Percentiles rank a stretch among this genome's conserved stretches.
Evolutionary conservation across 2,329 filamentous ascomycete genomes (phyloP).

Genomic region (Fusarium siculi): DNA sequence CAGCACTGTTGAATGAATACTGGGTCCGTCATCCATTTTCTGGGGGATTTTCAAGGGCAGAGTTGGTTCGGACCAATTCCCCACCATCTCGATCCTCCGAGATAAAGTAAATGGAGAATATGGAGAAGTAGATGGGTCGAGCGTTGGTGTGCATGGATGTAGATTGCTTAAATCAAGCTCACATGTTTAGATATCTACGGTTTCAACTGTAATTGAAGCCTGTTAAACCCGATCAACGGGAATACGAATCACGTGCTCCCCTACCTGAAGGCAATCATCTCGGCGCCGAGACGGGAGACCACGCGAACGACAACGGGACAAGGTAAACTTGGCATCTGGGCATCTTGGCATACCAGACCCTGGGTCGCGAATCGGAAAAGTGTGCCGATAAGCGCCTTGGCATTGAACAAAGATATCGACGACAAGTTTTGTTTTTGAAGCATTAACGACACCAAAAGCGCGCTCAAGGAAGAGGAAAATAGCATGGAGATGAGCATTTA

Average conservation of each 20-base stretch:
- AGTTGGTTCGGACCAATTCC: conserved; percentile 23
- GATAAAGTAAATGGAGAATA: conserved; percentile 25
- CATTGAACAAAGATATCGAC: conserved; percentile 28
- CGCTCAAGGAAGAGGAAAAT: not conserved
- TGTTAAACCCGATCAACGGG: not conserved
- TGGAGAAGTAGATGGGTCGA: conserved; percentile 28
- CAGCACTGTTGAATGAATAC: conserved; percentile 17
- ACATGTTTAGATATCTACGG: not conserved
- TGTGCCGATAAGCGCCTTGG: conserved; percentile 44
- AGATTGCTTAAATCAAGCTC: not conserved
- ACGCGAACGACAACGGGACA: conserved; percentile 34
- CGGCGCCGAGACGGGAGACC: conserved; percentile 21
- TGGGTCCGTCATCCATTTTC: conserved; percentile 16
- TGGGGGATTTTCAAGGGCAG: conserved; percentile 19
- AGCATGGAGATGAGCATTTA: not conserved
- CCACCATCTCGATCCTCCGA: conserved; percentile 20
- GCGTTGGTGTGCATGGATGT: not conserved
- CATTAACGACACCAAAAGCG: not conserved
- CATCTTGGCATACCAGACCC: conserved; percentile 39
- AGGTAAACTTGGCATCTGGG: conserved; percentile 24
- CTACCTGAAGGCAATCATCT: not conserved
- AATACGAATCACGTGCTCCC: conserved; percentile 25
- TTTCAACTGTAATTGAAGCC: not conserved
- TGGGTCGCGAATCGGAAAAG: conserved; percentile 40
- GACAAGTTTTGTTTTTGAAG: conserved; percentile 11